A percentile compares a stretch with the other conserved stretches of the same genome.
phyloP scores from a whole-genome alignment of 495 filamentous ascomycete species.

The Tuber melanosporum region DNA sequence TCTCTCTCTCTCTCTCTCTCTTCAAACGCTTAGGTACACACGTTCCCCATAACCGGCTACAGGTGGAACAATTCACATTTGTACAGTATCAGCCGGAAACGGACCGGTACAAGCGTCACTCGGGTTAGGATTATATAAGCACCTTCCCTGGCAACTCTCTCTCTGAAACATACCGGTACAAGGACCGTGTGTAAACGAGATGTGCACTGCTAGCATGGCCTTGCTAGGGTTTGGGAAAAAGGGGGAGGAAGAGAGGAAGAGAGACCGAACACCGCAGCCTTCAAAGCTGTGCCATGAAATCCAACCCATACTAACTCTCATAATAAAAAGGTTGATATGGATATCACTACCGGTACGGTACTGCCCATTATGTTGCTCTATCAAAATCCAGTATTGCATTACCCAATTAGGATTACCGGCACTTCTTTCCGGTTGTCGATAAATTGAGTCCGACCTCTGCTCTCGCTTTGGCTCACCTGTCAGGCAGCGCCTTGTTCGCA shows the following conservation, averaged over 20 bases:
- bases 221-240: not conserved
- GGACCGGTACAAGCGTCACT: not conserved
- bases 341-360: not conserved
- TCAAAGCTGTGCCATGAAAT: not conserved
- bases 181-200: not conserved
- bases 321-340: not conserved
- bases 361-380: not conserved
- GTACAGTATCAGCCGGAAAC: not conserved
- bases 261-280: not conserved
- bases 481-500: constrained; percentile 4
- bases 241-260: not conserved
- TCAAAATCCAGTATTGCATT: not conserved
- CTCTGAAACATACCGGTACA: not conserved
- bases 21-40: not conserved
- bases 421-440: constrained; percentile 1
- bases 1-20: not conserved
- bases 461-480: constrained; percentile 5
- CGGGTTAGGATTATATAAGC: constrained; percentile 4
- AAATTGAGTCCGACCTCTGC: not conserved
- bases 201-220: not conserved
- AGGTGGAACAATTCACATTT: not conserved
- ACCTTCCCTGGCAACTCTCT: not conserved
- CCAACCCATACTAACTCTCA: not conserved
- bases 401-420: not conserved
- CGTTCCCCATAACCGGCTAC: not conserved